Base-by-base conservation (phyloP, 192 early-diverging fungal species). In the Coemansia sp. region DNA sequence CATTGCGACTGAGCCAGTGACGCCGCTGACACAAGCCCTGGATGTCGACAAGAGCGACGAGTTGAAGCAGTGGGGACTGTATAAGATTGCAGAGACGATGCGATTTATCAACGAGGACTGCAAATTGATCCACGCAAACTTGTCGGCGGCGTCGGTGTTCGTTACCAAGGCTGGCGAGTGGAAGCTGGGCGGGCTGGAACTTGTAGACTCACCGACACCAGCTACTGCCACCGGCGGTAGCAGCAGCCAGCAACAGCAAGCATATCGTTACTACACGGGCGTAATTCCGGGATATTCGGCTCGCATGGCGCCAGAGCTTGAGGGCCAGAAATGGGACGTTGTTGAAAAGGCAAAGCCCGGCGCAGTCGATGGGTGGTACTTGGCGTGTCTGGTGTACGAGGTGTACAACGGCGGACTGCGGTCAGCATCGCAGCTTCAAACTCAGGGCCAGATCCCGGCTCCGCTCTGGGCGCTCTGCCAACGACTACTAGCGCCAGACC, bases 151-250 rank as follows among this genome's bases (percentile, higher is more conserved):
- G 0, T 92, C 93, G 1, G 90, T 99, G 61, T 97, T 90, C 71
- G 91, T 89, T 25, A 98, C 93, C 14, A 88, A 89, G 63, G 91
- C 93, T 9, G 97, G 97, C 53, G 97, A 99, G 76, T 99, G 95
- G 95, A 94, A 90, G 66, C 83, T 99, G 34, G 92, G 93, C n/a
- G 95, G 94, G 3, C 86, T 97, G 41, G 97, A 99, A 63, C 62
- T 91, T 21, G 68, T 93, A 27, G 87, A 89, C 53, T 88, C 87
- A 6, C 70, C 89, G 58, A 17, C 55, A 15, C 19, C 19, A 21
- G 19, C 46, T 21, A n/a, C 46, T 21, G 15, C 29, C 55, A 5
- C 55, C 34, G 55, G 55, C 15, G 92, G 87, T 45, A 91, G 94
- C 23, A 42, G 67, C 36, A 48, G 46, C 19, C 53, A 38, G 19